phyloP scores from a whole-genome alignment of 352 stramenopile genomes.

The Globisporangium perplexum region DNA sequence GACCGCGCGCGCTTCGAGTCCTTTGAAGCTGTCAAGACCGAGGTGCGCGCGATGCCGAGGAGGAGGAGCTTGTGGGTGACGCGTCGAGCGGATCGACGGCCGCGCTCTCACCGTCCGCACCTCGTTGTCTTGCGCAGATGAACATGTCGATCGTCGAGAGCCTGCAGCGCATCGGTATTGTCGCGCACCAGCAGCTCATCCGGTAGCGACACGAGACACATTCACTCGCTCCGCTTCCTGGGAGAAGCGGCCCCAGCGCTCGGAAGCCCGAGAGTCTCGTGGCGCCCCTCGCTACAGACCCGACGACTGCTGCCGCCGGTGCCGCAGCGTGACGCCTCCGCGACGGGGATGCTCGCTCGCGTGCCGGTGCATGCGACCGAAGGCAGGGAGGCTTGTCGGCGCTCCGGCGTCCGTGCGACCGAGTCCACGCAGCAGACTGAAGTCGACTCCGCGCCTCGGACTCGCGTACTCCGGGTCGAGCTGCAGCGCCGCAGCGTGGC shows the following conservation, averaged over 20 bases:
- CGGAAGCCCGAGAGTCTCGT: too few species aligned
- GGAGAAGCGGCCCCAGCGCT: too few species aligned
- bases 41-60: constrained; percentile 21
- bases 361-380: constrained; percentile 8
- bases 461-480: neutral
- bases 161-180: constrained; percentile 36
- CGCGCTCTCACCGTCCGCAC: too few species aligned
- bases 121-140: constrained; percentile 21
- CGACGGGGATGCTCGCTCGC: constrained; percentile 6
- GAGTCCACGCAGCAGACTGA: neutral
- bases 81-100: too few species aligned
- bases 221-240: too few species aligned
- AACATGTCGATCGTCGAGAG: constrained; percentile 62
- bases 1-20: constrained; percentile 46
- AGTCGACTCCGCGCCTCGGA: constrained; percentile 1
- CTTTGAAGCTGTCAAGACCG: constrained; percentile 51
- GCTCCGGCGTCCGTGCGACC: neutral
- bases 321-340: constrained; percentile 5
- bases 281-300: constrained; percentile 1
- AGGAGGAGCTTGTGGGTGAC: too few species aligned
- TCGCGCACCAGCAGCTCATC: constrained; percentile 13
- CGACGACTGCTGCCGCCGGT: constrained; percentile 15
- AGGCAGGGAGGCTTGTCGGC: constrained; percentile 7
- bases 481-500: neutral
- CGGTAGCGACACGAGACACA: constrained; percentile 5